Conservation (phyloP, 441 rosid species). For the Gossypium laxum region DNA sequence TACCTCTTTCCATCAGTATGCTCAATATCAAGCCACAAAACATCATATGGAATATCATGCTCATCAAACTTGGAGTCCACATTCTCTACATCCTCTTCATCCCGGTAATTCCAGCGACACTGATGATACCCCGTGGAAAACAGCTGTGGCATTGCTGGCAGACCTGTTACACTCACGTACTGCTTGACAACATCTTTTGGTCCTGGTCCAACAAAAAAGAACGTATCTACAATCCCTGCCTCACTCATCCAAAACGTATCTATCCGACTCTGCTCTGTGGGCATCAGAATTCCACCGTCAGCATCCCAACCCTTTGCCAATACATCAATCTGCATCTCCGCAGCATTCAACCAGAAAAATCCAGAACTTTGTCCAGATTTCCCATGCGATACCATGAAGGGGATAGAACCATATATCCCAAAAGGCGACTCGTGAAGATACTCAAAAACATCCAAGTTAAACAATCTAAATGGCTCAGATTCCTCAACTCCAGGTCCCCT, state of each 20-base stretch:
- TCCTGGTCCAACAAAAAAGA: conserved; percentile 78
- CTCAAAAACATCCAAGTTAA: conserved; percentile 89
- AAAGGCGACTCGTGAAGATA: conserved; percentile 77
- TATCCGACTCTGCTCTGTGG: conserved; percentile 47
- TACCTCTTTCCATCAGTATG: conserved; percentile 90
- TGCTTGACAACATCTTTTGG: conserved; percentile 90
- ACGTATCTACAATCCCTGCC: conserved; percentile 89
- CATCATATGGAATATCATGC: conserved; percentile 91
- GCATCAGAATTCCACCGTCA: conserved; percentile 51
- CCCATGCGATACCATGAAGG: conserved; percentile 84
- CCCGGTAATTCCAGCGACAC: conserved; percentile 96
- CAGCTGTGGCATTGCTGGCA: conserved; percentile 80
- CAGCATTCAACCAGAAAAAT: conserved; percentile 94
- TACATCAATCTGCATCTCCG: conserved; percentile 99
- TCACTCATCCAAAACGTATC: conserved; percentile 96
- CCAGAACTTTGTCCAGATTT: conserved; percentile 64
- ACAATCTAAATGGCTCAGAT: conserved; percentile 84
- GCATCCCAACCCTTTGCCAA: conserved; percentile 83
- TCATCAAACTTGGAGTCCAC: conserved; percentile 94
- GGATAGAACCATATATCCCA: conserved; percentile 87
- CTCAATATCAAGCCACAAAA: conserved; percentile 93
- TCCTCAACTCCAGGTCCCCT: conserved; percentile 78
- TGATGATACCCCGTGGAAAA: conserved; percentile 93
- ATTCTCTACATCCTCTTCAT: conserved; percentile 92
- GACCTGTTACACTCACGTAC: conserved; percentile 72